A percentile compares a stretch with the other conserved stretches of the same genome.
These are phyloP conservation scores for Thelephora ganbajun DNA, from an alignment of 768 basidiomycete genomes.

Conservation along the genomic window DNA sequence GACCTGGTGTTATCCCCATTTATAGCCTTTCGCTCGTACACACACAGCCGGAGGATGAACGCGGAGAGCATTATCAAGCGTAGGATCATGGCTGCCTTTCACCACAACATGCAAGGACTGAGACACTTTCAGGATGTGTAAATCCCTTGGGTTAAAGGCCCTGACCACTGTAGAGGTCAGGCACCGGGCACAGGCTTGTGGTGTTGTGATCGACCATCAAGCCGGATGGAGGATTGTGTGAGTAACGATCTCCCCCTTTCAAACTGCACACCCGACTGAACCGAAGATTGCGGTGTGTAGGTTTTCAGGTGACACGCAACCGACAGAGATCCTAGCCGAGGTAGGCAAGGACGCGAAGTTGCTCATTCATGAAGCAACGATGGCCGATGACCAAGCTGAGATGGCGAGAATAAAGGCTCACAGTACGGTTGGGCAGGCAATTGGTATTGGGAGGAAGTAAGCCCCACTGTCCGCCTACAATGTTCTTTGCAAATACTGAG, in stretches of 20 bases:
- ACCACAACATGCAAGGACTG: constrained; percentile 36
- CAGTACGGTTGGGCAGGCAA: constrained; percentile 82
- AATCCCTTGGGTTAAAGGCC: constrained; percentile 38
- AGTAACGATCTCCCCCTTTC: constrained; percentile 14
- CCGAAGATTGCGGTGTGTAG: constrained; percentile 23
- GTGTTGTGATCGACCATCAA: constrained; percentile 47
- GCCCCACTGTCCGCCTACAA: constrained; percentile 10
- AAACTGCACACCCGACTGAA: neutral
- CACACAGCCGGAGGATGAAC: neutral
- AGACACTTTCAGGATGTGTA: constrained; percentile 31
- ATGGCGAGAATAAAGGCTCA: constrained; percentile 70
- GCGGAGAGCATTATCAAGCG: too few relatives aligned
- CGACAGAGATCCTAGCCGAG: constrained; percentile 49
- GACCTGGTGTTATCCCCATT: constrained; percentile 40
- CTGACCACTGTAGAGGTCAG: constrained; percentile 59
- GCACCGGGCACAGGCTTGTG: constrained; percentile 65
- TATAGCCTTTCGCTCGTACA: constrained; percentile 17
- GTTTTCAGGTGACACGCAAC: constrained; percentile 87
- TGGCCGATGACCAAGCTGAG: constrained; percentile 72
- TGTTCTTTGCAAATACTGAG: constrained; percentile 1
- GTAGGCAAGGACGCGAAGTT: constrained; percentile 60
- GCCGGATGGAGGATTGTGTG: constrained; percentile 74
- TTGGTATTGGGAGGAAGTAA: constrained; percentile 59
- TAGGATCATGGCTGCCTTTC: too few relatives aligned
- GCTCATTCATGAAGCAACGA: constrained; percentile 88